These are phyloP conservation scores for Abelmoschus esculentus DNA, from an alignment of 345 rosid species.

Conservation along the genomic window DNA sequence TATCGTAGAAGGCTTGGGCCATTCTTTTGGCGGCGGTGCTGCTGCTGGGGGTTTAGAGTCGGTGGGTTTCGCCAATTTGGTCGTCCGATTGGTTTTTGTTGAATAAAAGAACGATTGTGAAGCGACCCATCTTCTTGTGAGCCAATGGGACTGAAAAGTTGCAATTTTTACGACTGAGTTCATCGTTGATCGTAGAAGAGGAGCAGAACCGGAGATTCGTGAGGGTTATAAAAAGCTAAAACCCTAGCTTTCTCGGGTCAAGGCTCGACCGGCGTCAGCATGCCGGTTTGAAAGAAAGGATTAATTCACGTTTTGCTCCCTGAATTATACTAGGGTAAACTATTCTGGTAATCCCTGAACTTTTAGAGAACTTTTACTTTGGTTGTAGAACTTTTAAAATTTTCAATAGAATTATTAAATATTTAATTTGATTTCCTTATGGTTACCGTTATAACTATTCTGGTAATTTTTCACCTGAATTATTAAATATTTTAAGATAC, in stretches of 20 bases:
- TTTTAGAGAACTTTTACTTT: no score
- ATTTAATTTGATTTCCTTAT: no score
- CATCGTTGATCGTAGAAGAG: conserved; percentile 8
- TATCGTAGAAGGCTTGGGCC: conserved; percentile 45
- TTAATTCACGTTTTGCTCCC: no score
- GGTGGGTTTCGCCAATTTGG: not conserved
- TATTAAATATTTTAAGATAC: no score
- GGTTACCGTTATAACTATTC: no score
- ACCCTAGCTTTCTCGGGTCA: not conserved
- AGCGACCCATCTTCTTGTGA: conserved; percentile 12
- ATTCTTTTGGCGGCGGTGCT: conserved; percentile 4
- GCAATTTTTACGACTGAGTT: conserved; percentile 21
- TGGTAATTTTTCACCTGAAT: no score
- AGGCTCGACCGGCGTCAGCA: not conserved
- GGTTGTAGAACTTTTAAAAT: no score
- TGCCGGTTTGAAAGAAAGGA: no score
- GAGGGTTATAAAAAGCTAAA: not conserved
- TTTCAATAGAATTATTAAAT: no score
- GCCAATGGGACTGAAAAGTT: conserved; percentile 10
- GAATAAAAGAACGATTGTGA: conserved; percentile 17
- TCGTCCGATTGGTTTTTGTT: not conserved
- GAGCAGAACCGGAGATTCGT: not conserved
- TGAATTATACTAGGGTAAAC: no score
- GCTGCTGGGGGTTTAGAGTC: not conserved
- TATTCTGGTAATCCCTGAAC: no score